phyloP scores from a whole-genome alignment of 2,329 filamentous ascomycete genomes.

The Phialocephala sp. region DNA sequence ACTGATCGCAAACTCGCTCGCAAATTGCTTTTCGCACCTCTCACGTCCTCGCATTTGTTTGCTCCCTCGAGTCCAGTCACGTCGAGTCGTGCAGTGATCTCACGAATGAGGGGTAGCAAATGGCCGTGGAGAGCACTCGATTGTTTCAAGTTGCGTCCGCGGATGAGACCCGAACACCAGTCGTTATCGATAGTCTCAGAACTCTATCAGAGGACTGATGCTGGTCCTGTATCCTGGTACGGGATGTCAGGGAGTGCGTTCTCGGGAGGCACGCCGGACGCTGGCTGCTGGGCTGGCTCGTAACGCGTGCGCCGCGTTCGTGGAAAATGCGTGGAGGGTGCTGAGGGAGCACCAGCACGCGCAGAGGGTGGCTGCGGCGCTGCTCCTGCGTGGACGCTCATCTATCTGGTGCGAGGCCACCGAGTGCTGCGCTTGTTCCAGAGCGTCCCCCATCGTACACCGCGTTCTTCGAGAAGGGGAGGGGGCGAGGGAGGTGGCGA shows the following conservation, averaged over 20 bases:
- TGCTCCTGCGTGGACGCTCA: not conserved
- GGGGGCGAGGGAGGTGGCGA: not conserved
- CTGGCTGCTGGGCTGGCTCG: too few species aligned
- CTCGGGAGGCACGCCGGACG: too few species aligned
- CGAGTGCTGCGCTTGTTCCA: not conserved
- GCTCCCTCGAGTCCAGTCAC: too few species aligned
- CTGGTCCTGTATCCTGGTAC: not conserved
- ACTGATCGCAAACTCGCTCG: not conserved
- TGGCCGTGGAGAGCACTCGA: not conserved
- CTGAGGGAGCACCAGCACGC: not conserved
- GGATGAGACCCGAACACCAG: not conserved
- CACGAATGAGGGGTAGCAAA: slow-evolving; percentile 4
- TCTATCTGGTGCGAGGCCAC: slow-evolving; percentile 10
- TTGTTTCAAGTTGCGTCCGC: slow-evolving; percentile 8
- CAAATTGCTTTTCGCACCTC: not conserved
- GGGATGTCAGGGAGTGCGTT: not conserved
- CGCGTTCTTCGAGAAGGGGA: not conserved
- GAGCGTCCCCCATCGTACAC: not conserved
- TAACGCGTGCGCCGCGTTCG: not conserved
- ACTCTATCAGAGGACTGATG: not conserved
- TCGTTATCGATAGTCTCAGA: slow-evolving; percentile 16
- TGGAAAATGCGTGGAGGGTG: not conserved
- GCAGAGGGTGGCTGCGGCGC: not conserved
- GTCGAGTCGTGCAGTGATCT: too few species aligned
- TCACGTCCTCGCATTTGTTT: too few species aligned